These are phyloP conservation scores for Thymus quinquecostatus DNA, from an alignment of 257 asterid species.

Conservation along the genomic window DNA sequence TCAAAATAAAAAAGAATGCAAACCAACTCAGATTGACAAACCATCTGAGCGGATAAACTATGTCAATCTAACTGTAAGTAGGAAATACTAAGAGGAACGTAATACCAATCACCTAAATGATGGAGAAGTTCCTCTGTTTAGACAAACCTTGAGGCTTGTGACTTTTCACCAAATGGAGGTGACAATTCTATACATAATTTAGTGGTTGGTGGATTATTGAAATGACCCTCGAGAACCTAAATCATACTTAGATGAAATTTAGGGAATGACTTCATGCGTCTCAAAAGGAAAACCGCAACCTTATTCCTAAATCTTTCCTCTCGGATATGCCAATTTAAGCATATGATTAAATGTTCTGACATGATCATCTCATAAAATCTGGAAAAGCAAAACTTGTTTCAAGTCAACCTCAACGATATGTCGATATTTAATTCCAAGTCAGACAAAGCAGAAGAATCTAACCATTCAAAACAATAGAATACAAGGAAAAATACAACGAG, in stretches of 20 bases:
- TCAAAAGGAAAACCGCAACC: neutral
- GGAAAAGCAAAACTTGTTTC: neutral
- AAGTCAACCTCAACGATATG: neutral
- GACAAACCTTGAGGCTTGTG: constrained; percentile 13
- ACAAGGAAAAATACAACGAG: neutral
- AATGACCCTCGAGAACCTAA: neutral
- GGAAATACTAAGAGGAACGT: neutral
- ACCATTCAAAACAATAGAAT: neutral
- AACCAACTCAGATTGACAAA: neutral
- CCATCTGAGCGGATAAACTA: neutral
- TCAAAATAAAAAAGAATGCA: neutral
- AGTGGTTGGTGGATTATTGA: neutral
- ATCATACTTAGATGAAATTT: neutral
- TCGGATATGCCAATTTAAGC: neutral
- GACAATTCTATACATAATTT: neutral
- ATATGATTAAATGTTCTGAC: neutral
- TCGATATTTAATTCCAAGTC: neutral
- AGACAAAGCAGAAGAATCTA: constrained; percentile 6
- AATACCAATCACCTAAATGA: neutral
- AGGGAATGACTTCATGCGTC: neutral
- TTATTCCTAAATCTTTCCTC: constrained; percentile 5
- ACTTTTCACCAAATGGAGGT: neutral
- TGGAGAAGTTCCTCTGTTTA: neutral
- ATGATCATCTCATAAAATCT: neutral
- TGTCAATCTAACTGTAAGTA: neutral